These are phyloP conservation scores for Malassezia slooffiae DNA, from an alignment of 1,284 basidiomycete genomes.

Conservation along the genomic window DNA sequence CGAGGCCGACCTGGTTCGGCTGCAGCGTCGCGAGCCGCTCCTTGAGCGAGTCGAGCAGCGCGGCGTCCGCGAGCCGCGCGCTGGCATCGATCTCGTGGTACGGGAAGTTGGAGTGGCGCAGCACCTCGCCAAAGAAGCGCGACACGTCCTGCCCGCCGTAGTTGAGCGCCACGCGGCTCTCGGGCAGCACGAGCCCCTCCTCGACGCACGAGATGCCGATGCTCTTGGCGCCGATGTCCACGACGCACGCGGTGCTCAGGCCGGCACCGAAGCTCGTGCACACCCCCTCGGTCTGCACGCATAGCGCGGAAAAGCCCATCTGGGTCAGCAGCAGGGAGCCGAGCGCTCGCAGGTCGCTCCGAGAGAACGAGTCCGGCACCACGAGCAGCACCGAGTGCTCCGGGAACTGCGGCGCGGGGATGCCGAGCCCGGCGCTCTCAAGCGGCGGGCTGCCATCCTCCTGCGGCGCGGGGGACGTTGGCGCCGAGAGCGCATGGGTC, in stretches of 20 bases:
- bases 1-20: conserved; percentile 38
- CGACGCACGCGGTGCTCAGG: conserved; percentile 83
- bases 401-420: conserved; percentile 15
- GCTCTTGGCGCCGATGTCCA: conserved; percentile 77
- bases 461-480: conserved; percentile 23
- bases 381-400: conserved; percentile 72
- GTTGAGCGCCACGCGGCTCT: conserved; percentile 73
- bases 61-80: conserved; percentile 26
- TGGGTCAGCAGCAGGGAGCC: conserved; percentile 63
- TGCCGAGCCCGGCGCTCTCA: conserved; percentile 32
- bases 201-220: conserved; percentile 88
- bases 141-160: conserved; percentile 92
- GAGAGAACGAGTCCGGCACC: conserved; percentile 82
- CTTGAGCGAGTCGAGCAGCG: conserved; percentile 39
- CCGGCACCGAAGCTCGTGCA: conserved; percentile 92
- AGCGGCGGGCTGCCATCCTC: conserved; percentile 17
- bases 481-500: conserved; percentile 33
- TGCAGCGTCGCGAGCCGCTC: conserved; percentile 38
- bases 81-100: conserved; percentile 62
- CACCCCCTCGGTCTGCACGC: conserved; percentile 56
- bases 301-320: conserved; percentile 54
- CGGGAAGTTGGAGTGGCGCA: conserved; percentile 73
- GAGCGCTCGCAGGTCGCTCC: conserved; percentile 69
- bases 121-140: conserved; percentile 68
- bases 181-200: conserved; percentile 76